phyloP scores from a whole-genome alignment of 345 rosid species.

The Gossypium arboreum region DNA sequence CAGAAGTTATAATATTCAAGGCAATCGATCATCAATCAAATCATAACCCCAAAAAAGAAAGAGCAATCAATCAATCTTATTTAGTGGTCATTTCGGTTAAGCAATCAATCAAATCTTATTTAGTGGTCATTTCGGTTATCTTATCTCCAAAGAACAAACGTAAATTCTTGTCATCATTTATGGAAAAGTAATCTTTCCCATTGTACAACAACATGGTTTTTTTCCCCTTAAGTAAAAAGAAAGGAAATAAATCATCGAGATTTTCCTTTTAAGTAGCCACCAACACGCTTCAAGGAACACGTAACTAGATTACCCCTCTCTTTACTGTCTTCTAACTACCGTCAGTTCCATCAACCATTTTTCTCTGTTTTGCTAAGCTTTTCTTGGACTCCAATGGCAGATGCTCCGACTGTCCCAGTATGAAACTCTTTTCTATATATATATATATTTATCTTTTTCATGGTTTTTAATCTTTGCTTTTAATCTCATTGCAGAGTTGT shows the following conservation, averaged over 20 bases:
- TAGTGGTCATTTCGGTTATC: background rate
- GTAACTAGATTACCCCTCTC: background rate
- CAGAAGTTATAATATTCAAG: background rate
- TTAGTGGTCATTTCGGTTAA: background rate
- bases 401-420: background rate
- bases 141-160: background rate
- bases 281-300: background rate
- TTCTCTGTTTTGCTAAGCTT: background rate
- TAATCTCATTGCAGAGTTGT: slow-evolving; percentile 12
- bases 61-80: background rate
- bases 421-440: background rate
- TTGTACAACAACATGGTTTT: background rate
- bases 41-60: background rate
- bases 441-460: background rate
- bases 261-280: background rate
- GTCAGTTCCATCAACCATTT: background rate
- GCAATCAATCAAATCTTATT: background rate
- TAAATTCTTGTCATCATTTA: background rate
- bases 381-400: slow-evolving; percentile 9
- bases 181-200: background rate
- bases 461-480: background rate
- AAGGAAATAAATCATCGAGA: background rate
- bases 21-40: background rate
- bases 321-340: background rate
- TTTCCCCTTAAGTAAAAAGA: no score